Evolutionary conservation across 2,329 filamentous ascomycete genomes (phyloP), one percentile per base, ranked within the genome.

Genomic region (Colletotrichum tofieldiae): DNA sequence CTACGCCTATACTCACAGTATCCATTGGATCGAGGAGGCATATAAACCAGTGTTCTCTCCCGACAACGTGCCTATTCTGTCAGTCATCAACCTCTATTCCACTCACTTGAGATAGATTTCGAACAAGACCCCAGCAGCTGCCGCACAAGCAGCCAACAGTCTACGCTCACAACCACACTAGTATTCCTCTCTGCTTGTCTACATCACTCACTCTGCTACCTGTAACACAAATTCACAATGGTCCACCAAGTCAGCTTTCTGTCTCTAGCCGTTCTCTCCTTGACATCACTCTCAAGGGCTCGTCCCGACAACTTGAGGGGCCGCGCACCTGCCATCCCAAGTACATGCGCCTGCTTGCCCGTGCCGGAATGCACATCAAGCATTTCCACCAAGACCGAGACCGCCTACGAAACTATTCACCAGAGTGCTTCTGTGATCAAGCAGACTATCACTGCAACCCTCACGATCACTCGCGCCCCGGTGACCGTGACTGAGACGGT

Each of bases 381-480:
- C 65, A 64, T 8, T 41, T 75, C 52, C 43, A 75, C 51, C 68
- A 75, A 64, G 61, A 64, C 61, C 14, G 61, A 64, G 26, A 64
- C 49, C 23, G 26, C 20, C 49, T 26, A 45, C 8, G 65, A 76
- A 39, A 79, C 74, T 12, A 65, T 79, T n/a, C 77, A 77, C 20
- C 72, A 77, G 47, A 58, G 71, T 76, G 32, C 54, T 9, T 60
- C 60, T 6, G 47, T 65, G 8, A 60, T 20, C 45, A 69, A 29
- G 20, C 71, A 78, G 8, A 74, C 75, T 6, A 71, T 78, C 32
- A 77, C 77, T 51, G 73, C 77, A 14, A 75, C 71, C 6, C 45
- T 73, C 12, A 72, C 67, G 5, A 12, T 67, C 43, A 73, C 62
- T 18, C 68, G 18, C 26, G n/a, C 43, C 3, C 62, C 63, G 7